Evolutionary conservation across 2,329 filamentous ascomycete species (phyloP).

Genomic region (Stenocarpella maydis): DNA sequence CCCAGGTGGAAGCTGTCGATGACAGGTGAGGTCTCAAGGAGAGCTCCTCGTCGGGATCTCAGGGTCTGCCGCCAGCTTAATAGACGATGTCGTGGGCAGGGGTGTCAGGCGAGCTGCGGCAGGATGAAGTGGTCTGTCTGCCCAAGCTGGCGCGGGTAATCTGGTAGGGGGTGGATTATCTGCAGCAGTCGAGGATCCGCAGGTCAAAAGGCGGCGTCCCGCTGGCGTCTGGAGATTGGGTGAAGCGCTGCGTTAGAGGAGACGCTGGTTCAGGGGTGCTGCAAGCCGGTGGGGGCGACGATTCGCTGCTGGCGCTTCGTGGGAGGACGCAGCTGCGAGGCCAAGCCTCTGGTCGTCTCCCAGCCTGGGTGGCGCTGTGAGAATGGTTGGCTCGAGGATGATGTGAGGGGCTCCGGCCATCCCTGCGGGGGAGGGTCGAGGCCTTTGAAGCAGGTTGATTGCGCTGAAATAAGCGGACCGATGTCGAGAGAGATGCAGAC

Average conservation of each 20-base stretch:
- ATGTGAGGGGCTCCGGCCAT: neutral
- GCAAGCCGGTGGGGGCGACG: slow-evolving; percentile 22
- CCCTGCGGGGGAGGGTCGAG: neutral
- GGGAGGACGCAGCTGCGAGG: slow-evolving; percentile 29
- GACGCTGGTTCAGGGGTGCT: slow-evolving; percentile 27
- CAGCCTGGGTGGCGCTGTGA: slow-evolving; percentile 14
- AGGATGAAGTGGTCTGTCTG: slow-evolving; percentile 23
- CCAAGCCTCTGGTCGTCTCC: slow-evolving; percentile 16
- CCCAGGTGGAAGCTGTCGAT: slow-evolving; percentile 30
- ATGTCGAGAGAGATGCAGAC: neutral
- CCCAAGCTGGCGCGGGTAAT: slow-evolving; percentile 27
- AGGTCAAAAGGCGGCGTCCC: slow-evolving; percentile 15
- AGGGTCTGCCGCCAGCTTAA: slow-evolving; percentile 26
- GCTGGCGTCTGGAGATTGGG: slow-evolving; percentile 36
- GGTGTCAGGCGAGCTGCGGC: slow-evolving; percentile 14
- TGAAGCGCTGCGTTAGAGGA: slow-evolving; percentile 35
- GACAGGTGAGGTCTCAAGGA: slow-evolving; percentile 6
- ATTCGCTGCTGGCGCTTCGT: slow-evolving; percentile 34
- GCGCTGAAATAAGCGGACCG: slow-evolving; percentile 18
- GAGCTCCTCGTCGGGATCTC: neutral
- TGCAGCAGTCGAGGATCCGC: slow-evolving; percentile 29
- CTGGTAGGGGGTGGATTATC: slow-evolving; percentile 30
- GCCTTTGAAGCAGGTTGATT: slow-evolving; percentile 26
- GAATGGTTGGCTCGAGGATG: slow-evolving; percentile 17
- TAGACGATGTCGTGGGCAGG: slow-evolving; percentile 27